Evolutionary conservation across 306 rosid species (phyloP), one percentile per base, ranked within the genome.

Genomic region (Sicyos edulis): DNA sequence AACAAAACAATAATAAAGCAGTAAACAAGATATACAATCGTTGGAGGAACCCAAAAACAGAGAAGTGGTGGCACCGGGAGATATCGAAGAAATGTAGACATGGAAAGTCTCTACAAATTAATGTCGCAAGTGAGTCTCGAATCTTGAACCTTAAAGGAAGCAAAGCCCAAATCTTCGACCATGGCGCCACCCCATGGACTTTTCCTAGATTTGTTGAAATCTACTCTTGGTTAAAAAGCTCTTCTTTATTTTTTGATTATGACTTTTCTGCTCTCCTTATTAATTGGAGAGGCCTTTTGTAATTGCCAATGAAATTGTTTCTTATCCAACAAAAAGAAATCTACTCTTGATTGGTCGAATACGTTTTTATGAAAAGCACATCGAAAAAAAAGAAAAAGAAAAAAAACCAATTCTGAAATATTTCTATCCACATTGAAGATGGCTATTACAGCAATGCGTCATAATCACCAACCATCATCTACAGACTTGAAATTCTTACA

Each of bases 401-500:
- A 6, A 62, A 42, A 40, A 42, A 4, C 54, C n/a, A 44, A 29
- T 65, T 40, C 6, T 12, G 16, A 45, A 66, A 7, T 44, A 42
- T 44, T 44, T 10, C 34, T 66, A 19, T 44, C 17, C 21, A 67
- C 44, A 67, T 20, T 45, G 37, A 67, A 49, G 16, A 64, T 24
- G n/a, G 10, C 3, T 64, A 19, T 64, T 64, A 64, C 70, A 64
- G 53, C 9, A 64, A 64, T 4, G 45, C 45, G 45, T 40, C 71
- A 45, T 44, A 12, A 45, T 29, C 26, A 62, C 52, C 15, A 62
- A 62, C 10, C 34, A 42, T 20, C 71, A 66, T 13, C 19, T 9
- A 10, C 70, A 9, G 29, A 40, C 54, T 42, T 44, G 4, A 42
- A 44, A n/a, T n/a, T n/a, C n/a, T n/a, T n/a, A 61, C 49, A 34